Evolutionary conservation across 129 eudicot species (phyloP).

Genomic region (Ambrosia artemisiifolia): DNA sequence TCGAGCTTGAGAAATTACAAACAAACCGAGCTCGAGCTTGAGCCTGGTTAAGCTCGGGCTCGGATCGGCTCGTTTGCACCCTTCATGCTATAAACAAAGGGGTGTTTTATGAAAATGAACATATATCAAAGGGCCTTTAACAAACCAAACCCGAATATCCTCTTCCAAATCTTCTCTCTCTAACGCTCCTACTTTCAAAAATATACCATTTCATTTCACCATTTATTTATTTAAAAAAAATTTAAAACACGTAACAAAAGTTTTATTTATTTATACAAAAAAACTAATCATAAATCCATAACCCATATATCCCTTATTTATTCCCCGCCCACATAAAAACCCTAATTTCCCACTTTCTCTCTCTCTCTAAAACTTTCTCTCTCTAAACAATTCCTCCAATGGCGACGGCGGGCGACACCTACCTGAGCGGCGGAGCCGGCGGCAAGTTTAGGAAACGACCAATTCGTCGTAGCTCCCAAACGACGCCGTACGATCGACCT

Average conservation of each 20-base stretch:
- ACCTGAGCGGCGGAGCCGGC: slow-evolving; percentile 58
- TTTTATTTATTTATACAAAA: too few species aligned
- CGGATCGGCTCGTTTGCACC: too few species aligned
- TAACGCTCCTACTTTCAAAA: slow-evolving; percentile 25
- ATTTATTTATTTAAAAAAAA: background rate
- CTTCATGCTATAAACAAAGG: background rate
- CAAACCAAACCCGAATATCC: background rate
- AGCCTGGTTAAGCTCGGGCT: too few species aligned
- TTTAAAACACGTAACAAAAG: background rate
- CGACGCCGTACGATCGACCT: slow-evolving; percentile 96
- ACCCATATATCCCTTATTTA: background rate
- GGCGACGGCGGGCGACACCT: slow-evolving; percentile 61
- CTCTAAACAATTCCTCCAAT: slow-evolving; percentile 36
- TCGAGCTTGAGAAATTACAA: too few species aligned
- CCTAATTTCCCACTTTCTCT: slow-evolving; percentile 48
- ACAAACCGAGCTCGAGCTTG: too few species aligned
- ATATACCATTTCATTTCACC: background rate
- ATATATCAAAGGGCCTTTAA: background rate
- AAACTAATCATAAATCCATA: slow-evolving; percentile 13
- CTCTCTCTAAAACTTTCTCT: slow-evolving; percentile 24
- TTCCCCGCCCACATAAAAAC: slow-evolving; percentile 43
- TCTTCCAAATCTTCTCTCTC: slow-evolving; percentile 27
- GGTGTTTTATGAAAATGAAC: background rate
- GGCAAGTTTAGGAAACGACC: slow-evolving; percentile 76
- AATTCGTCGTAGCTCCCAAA: slow-evolving; percentile 37